Evolutionary conservation across 805 yeast species (phyloP), one percentile per base, ranked within the genome.

Genomic region (Candida dendrica): DNA sequence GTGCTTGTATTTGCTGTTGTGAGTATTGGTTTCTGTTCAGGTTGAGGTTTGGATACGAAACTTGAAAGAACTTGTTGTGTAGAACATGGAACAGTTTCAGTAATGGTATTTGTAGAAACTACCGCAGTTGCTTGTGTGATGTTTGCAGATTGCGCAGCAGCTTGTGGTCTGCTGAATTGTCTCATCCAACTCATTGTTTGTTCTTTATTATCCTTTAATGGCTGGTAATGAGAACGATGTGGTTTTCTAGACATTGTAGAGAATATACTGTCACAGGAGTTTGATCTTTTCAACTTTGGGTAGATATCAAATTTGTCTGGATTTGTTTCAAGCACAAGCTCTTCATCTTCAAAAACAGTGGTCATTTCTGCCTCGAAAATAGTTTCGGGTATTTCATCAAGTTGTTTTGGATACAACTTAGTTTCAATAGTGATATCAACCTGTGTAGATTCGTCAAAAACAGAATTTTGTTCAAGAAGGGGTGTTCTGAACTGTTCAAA

Each of bases 211-310:
- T 53, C 52, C 36, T 32, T 47, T 6, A 41, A 42, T 27, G 56
- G 57, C 5, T 42, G 38, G 18, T 15, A 37, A 24, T 36, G 3
- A 13, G 10, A 2, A 7, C 11, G 18, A 11, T 43, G 33, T 9
- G 56, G 57, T 3, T 49, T 45, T 40, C 54, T 51, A 1, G 55
- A 36, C 13, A 18, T 20, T 2, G 49, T 45, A 8, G 59, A 52
- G 41, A 56, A 56, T 11, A 56, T 51, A 33, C 55, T 49, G 39
- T 56, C 59, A 43, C 56, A 55, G 2, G 61, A 56, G 37, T 52
- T 56, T 11, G 61, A 53, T 47, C 61, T 48, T 43, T 53, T 53
- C 37, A 56, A 46, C 16, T 17, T 32, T 32, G 34, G 17, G 11
- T 27, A 27, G 13, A 27, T 27, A 5, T 27, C 30, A 27, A 27